Percentiles rank a stretch among this genome's conserved stretches.
Evolutionary conservation across 495 filamentous ascomycete genomes (phyloP).

Genomic region (Pyrenula massariospora): DNA sequence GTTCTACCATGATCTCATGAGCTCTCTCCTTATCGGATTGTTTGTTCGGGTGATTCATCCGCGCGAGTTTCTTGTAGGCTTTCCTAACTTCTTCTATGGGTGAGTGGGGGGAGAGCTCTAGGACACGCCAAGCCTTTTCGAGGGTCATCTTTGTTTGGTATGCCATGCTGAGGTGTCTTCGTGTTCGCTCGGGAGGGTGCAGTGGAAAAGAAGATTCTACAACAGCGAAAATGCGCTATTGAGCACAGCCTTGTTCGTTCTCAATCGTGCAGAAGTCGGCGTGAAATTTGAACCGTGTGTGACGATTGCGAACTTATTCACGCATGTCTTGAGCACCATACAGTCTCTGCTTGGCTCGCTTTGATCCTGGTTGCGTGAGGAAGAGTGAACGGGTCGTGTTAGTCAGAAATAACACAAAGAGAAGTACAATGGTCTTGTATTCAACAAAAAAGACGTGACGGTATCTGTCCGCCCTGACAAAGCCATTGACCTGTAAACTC

Average conservation of each 20-base stretch:
- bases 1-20: neutral
- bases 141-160: neutral
- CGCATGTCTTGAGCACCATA: too few species aligned
- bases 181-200: neutral
- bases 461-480: neutral
- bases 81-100: neutral
- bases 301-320: too few species aligned
- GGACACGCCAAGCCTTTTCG: neutral
- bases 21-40: neutral
- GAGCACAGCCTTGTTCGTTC: too few species aligned
- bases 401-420: too few species aligned
- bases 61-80: neutral
- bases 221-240: too few species aligned
- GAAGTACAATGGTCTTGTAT: neutral
- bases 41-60: neutral
- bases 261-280: too few species aligned
- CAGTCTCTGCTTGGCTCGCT: neutral
- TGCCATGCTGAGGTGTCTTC: neutral
- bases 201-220: too few species aligned
- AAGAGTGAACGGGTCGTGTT: too few species aligned
- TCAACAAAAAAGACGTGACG: neutral
- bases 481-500: too few species aligned
- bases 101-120: neutral
- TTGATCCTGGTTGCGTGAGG: too few species aligned
- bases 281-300: too few species aligned